A percentile compares a stretch with the other conserved stretches of the same genome.
Evolutionary conservation across 306 rosid species (phyloP).

Genomic region (Vicia sativa): DNA sequence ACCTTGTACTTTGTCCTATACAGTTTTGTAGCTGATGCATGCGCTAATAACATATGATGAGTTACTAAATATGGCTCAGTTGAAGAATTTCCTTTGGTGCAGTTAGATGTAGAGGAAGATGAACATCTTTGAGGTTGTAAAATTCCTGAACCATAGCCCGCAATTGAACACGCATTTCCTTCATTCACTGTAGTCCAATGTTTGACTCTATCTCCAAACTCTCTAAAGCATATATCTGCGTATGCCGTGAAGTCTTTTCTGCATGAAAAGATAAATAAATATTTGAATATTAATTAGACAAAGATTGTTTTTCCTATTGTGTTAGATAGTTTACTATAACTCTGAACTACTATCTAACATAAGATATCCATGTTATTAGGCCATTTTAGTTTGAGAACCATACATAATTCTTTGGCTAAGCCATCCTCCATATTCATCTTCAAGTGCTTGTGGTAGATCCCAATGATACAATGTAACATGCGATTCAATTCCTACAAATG

Average conservation of each 20-base stretch:
- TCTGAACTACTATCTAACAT: too few relatives aligned
- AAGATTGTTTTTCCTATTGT: constrained; percentile 3
- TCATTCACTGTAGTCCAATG: constrained; percentile 62
- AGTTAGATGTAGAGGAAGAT: constrained; percentile 13
- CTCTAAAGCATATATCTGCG: constrained; percentile 53
- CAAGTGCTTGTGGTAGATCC: too few relatives aligned
- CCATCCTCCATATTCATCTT: too few relatives aligned
- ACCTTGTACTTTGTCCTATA: constrained; percentile 49
- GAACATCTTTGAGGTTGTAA: constrained; percentile 51
- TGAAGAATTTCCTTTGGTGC: constrained; percentile 59
- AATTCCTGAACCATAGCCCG: constrained; percentile 36
- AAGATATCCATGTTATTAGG: too few relatives aligned
- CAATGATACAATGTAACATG: too few relatives aligned
- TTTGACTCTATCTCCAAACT: constrained; percentile 57
- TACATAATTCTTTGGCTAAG: too few relatives aligned
- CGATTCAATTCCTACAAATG: too few relatives aligned
- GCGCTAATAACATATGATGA: constrained; percentile 51
- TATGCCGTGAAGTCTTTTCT: constrained; percentile 53
- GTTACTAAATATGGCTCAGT: constrained; percentile 53
- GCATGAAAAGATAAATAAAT: constrained; percentile 5
- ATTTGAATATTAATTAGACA: background rate
- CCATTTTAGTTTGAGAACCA: too few relatives aligned
- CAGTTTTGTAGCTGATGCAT: constrained; percentile 44
- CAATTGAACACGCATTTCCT: constrained; percentile 19
- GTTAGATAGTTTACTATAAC: too few relatives aligned